phyloP scores from a whole-genome alignment of 345 rosid genomes.

The Linum lewisii region DNA sequence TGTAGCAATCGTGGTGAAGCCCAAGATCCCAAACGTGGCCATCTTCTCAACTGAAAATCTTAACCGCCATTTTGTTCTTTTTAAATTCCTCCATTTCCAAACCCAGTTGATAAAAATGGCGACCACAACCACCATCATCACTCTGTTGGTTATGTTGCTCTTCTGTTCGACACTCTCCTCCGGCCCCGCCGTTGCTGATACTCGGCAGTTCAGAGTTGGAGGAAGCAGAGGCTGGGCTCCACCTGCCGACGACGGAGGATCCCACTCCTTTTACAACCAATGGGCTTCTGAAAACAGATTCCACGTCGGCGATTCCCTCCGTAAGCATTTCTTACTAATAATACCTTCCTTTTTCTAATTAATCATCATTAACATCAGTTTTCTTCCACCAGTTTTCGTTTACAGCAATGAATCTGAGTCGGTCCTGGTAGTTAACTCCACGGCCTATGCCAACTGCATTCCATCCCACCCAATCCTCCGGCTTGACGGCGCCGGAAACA shows the following conservation, averaged over 20 bases:
- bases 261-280: conserved; percentile 15
- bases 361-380: neutral
- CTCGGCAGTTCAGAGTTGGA: conserved; percentile 25
- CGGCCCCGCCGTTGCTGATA: conserved; percentile 1
- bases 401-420: conserved; percentile 19
- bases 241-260: conserved; percentile 7
- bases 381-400: conserved; percentile 16
- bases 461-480: conserved; percentile 15
- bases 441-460: conserved; percentile 15
- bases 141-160: too few species aligned
- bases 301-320: conserved; percentile 27
- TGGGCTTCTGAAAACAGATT: conserved; percentile 26
- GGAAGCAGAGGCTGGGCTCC: conserved; percentile 21
- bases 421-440: conserved; percentile 20
- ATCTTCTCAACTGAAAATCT: too few species aligned
- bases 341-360: neutral
- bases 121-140: too few species aligned
- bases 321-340: conserved; percentile 14
- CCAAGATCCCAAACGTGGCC: too few species aligned
- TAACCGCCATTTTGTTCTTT: too few species aligned
- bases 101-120: too few species aligned
- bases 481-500: conserved; percentile 12
- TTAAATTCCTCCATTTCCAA: too few species aligned
- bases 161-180: too few species aligned
- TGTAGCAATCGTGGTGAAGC: too few species aligned